Evolutionary conservation across 305 asterid species (phyloP), one percentile per base, ranked within the genome.

Genomic region (Plantago lanceolata): DNA sequence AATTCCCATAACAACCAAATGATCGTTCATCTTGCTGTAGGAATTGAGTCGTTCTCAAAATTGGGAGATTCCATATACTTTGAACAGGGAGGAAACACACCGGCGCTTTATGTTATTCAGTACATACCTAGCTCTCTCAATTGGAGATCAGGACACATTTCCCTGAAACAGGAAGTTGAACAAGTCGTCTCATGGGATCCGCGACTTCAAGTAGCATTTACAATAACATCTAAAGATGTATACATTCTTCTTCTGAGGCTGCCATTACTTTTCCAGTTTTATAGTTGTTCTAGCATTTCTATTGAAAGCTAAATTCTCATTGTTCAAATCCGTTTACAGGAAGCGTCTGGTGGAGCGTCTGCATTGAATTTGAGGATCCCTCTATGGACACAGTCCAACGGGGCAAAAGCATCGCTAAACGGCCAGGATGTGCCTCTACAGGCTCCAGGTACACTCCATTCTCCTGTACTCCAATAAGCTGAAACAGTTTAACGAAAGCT

Each of bases 51-150:
- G 7, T 92, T 92, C 75, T 87, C 98, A 19, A 92, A 92, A 73
- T 57, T 92, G 75, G 98, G 98, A 67, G 97, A 89, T 76, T 89
- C 96, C 0, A 85, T 92, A 61, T 92, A 85, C 86, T 92, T 92
- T 61, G 96, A 89, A 71, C 91, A 89, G 69, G 79, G 57, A 43
- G 95, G 90, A 47, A 61, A 69, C 3, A 33, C 48, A 67, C 90
- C 94, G 0, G 59, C 78, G 56, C 83, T 92, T 31, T 87, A 92
- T 73, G 72, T 89, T 40, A 82, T 87, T 59, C 98, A 92, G 70
- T 92, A 84, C 78, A 74, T 92, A 67, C 67, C 89, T 52, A 92
- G 95, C 84, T 71, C 94, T 3, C 68, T 89, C 37, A 69, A 76
- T 47, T 92, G 98, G 97, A 79, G 73, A 64, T 65, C 78, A 4